phyloP scores from a whole-genome alignment of 129 eudicot species.

The Flaveria bidentis region DNA sequence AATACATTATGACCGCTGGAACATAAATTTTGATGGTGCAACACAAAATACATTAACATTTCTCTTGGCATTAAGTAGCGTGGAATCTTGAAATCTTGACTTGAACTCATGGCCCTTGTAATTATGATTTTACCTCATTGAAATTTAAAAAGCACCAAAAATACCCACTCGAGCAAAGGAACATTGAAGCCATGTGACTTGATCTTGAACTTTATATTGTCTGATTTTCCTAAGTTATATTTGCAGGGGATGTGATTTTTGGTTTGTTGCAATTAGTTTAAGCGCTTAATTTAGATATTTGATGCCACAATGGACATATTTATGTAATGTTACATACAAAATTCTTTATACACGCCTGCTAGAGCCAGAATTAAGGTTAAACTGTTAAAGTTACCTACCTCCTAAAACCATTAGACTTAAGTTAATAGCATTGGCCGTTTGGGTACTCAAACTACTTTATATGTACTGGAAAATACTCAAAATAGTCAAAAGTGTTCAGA shows the following conservation, averaged over 20 bases:
- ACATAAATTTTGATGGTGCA: not conserved
- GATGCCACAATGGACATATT: too few species aligned
- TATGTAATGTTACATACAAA: not conserved
- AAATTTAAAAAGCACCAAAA: not conserved
- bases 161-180: not conserved
- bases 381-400: not conserved
- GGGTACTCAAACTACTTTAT: not conserved
- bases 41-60: not conserved
- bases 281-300: not conserved
- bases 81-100: not conserved
- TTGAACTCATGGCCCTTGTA: not conserved
- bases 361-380: not conserved
- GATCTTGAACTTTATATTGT: not conserved
- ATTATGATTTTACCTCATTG: not conserved
- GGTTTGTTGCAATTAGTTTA: not conserved
- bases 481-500: not conserved
- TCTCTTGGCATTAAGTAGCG: not conserved
- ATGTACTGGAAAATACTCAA: not conserved
- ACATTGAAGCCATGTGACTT: not conserved
- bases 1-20: not conserved
- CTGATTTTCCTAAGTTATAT: not conserved
- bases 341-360: not conserved
- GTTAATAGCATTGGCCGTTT: not conserved
- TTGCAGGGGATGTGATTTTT: conserved; percentile 6
- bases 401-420: conserved; percentile 1